A percentile compares a stretch with the other conserved stretches of the same genome.
Conservation (phyloP, 1,139 yeast species). For the Kodamaea anthophila region DNA sequence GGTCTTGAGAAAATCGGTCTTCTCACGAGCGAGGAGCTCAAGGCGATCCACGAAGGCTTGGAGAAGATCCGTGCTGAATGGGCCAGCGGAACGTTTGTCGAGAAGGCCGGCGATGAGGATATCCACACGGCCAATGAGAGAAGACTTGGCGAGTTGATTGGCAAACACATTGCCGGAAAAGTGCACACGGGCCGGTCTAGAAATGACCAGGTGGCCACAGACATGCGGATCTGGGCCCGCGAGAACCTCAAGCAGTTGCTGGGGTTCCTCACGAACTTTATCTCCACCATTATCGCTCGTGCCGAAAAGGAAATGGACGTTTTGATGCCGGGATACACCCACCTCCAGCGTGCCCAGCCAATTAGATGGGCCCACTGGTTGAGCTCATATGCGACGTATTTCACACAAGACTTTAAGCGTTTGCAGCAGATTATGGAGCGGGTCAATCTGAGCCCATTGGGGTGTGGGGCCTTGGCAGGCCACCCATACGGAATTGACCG, state of each 20-base stretch:
- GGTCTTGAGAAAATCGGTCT: conserved; percentile 79
- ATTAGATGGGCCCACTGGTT: conserved; percentile 99
- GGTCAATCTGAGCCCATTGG: conserved; percentile 85
- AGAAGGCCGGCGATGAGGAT: conserved; percentile 92
- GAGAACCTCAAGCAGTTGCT: conserved; percentile 60
- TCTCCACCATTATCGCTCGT: conserved; percentile 62
- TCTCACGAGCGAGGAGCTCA: conserved; percentile 62
- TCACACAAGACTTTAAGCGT: conserved; percentile 84
- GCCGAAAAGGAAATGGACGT: conserved; percentile 83
- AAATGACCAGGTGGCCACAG: conserved; percentile 98
- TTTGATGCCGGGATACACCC: conserved; percentile 98
- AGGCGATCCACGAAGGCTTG: conserved; percentile 77
- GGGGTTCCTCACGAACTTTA: conserved; percentile 53
- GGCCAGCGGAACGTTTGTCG: conserved; percentile 66
- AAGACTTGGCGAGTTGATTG: conserved; percentile 92
- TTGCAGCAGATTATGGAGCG: conserved; percentile 73
- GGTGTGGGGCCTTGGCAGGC: conserved; percentile 97
- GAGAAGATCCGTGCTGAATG: conserved; percentile 71
- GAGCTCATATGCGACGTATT: conserved; percentile 88
- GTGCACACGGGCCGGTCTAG: conserved; percentile 98
- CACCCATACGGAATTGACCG: conserved; percentile 98
- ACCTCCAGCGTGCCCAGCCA: conserved; percentile 97
- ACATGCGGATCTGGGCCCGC: conserved; percentile 90
- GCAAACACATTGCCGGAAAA: conserved; percentile 89
- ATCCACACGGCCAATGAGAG: conserved; percentile 98